Evolutionary conservation across 176 grass and related monocot species (phyloP).

Genomic region (Otatea glauca): DNA sequence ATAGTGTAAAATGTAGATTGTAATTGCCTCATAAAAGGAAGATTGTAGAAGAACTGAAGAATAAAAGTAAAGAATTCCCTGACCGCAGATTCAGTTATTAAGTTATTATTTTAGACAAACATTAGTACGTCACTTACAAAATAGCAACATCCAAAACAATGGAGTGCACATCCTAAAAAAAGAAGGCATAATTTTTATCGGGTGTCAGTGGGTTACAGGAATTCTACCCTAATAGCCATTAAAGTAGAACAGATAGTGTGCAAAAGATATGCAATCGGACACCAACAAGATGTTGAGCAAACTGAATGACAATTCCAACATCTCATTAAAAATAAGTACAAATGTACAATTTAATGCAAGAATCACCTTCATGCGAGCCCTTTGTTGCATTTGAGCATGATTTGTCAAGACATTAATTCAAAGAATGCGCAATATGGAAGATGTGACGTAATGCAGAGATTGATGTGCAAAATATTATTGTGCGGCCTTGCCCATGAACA

Average conservation of each 20-base stretch:
- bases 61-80: not conserved
- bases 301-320: not conserved
- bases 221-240: conserved; percentile 30
- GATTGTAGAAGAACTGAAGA: not conserved
- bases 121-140: not conserved
- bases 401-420: conserved; percentile 75
- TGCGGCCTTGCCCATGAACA: conserved; percentile 88
- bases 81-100: conserved; percentile 9
- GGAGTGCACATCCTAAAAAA: not conserved
- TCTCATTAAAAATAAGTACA: not conserved
- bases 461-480: conserved; percentile 92
- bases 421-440: conserved; percentile 68
- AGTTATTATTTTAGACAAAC: not conserved
- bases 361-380: conserved; percentile 93
- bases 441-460: conserved; percentile 86
- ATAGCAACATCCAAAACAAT: conserved; percentile 14
- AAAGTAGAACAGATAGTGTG: not conserved
- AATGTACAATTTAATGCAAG: conserved; percentile 1
- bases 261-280: not conserved
- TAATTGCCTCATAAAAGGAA: not conserved
- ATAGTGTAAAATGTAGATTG: not conserved
- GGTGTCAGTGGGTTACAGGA: not conserved
- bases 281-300: conserved; percentile 22
- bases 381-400: conserved; percentile 99
- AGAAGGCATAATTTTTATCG: not conserved